Evolutionary conservation across 2,329 filamentous ascomycete genomes (phyloP), one percentile per base, ranked within the genome.

Genomic region (Aspergillus amoenus): DNA sequence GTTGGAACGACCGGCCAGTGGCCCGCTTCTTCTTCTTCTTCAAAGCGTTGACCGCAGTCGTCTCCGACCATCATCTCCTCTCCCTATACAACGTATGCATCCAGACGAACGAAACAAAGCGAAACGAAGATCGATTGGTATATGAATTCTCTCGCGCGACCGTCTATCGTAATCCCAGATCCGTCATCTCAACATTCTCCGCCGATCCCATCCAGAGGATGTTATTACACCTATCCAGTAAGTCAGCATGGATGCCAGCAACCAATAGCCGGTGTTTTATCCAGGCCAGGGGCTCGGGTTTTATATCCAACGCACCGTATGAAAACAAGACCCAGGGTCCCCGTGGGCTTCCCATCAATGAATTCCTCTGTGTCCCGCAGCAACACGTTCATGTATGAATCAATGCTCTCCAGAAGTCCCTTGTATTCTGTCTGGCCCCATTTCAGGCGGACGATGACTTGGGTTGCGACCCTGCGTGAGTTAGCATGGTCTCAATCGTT

Each of bases 371-470:
- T 93, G 68, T 89, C 88, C 64, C 88, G 87, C 62, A 99, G 84
- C 79, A 97, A 92, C 63, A 99, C 87, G 81, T 99, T 99, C 93
- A 99, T 97, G 82, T 99, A 99, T 72, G 90, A 92, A 80, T 99
- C 94, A 71, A 96, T 90, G 68, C 89, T 93, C 71, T 96, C 90
- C 61, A 99, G 85, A 64, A 86, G 85, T 73, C 94, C 94, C 76
- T 93, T 95, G 84, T 99, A 99, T 77, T 99, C 94, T 59, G 91
- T 94, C 77, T 97, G 88, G 68, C 91, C 92, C 94, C 94, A 99
- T 84, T 99, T 99, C 64, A 99, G 84, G 68, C 93, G 91, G 63
- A 99, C 89, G 62, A 93, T 82, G 71, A 99, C 88, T 70, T 93
- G 86, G 76, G 95, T 90, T 81, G 95, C 90, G 78, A 99, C 89